Percentiles rank a stretch among this genome's conserved stretches.
Evolutionary conservation across 352 stramenopile genomes (phyloP).

Genomic region (Phytophthora macrochlamydospora): DNA sequence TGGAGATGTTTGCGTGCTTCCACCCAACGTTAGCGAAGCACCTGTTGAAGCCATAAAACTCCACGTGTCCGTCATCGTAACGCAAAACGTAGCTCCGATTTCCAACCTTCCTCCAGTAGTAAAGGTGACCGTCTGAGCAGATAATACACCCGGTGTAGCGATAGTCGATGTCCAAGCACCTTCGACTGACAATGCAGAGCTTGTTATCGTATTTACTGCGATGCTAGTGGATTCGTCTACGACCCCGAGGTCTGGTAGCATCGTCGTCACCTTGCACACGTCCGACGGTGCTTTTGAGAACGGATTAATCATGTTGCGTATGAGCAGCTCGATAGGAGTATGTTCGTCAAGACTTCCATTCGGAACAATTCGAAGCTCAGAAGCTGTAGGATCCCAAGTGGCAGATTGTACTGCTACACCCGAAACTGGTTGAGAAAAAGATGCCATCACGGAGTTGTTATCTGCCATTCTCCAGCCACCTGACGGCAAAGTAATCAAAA

Average conservation of each 20-base stretch:
- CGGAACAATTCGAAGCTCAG: constrained; percentile 43
- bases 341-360: constrained; percentile 43
- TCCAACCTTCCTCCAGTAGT: constrained; percentile 48
- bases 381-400: constrained; percentile 33
- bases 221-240: constrained; percentile 57
- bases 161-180: constrained; percentile 45
- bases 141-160: constrained; percentile 52
- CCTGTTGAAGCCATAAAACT: constrained; percentile 32
- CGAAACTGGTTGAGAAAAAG: constrained; percentile 36
- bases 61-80: constrained; percentile 45
- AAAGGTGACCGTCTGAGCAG: constrained; percentile 46
- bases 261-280: constrained; percentile 37
- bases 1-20: constrained; percentile 1
- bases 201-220: constrained; percentile 47
- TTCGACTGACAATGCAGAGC: constrained; percentile 22
- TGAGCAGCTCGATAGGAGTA: constrained; percentile 38
- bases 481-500: constrained; percentile 42
- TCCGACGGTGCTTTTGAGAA: constrained; percentile 31
- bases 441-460: constrained; percentile 15
- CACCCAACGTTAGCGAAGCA: constrained; percentile 24
- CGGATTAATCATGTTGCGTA: constrained; percentile 62
- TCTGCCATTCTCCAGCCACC: constrained; percentile 44
- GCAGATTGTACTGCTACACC: constrained; percentile 38
- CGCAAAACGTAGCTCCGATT: constrained; percentile 39
- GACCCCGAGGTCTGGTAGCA: constrained; percentile 43